Conservation (phyloP, 148 eudicot genomes). For the Vaccinium myrtillus region DNA sequence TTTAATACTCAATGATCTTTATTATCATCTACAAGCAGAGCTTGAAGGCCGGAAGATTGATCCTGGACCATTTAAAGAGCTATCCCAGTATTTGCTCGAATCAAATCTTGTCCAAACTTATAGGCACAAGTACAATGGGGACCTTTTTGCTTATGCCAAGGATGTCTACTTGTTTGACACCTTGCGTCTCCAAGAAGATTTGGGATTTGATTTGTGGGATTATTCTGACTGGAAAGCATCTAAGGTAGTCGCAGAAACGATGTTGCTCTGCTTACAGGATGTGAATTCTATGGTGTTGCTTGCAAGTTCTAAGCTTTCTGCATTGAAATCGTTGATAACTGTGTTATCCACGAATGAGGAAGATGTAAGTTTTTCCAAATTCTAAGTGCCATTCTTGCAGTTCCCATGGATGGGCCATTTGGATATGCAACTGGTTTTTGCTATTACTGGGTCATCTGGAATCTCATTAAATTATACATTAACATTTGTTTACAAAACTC, state of each 20-base stretch:
- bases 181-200: constrained; percentile 52
- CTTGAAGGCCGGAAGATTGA: constrained; percentile 87
- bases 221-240: constrained; percentile 68
- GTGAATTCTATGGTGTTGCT: constrained; percentile 60
- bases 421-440: neutral
- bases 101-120: constrained; percentile 53
- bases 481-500: neutral
- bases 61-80: constrained; percentile 76
- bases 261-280: constrained; percentile 52
- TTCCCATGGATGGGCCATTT: neutral
- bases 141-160: constrained; percentile 32
- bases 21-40: constrained; percentile 94
- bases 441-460: neutral
- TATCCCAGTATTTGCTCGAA: constrained; percentile 53
- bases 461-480: neutral
- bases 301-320: constrained; percentile 62
- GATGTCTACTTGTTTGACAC: constrained; percentile 52
- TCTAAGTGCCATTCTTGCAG: constrained; percentile 4
- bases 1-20: constrained; percentile 78
- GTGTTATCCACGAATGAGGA: constrained; percentile 45
- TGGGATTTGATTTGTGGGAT: constrained; percentile 79
- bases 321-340: constrained; percentile 60
- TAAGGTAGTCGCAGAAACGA: constrained; percentile 55
- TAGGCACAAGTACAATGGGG: constrained; percentile 36
- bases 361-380: constrained; percentile 51